Evolutionary conservation across 2,329 filamentous ascomycete genomes (phyloP).

Genomic region (Aurifilum marmelostoma): DNA sequence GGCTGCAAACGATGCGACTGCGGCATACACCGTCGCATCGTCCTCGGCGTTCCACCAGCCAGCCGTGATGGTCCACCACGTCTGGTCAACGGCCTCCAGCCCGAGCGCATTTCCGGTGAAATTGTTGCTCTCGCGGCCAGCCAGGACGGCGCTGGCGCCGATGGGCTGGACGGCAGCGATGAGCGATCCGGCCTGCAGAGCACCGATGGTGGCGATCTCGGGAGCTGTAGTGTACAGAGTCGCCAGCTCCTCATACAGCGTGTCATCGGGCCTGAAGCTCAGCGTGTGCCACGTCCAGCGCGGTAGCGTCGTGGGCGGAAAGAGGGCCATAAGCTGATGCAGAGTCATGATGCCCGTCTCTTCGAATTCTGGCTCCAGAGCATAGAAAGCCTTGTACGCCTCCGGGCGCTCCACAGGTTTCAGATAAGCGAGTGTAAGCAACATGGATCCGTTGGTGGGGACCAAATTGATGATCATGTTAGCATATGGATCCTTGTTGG

Average conservation of each 20-base stretch:
- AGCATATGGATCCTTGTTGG: constrained; percentile 38
- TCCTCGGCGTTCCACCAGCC: constrained; percentile 35
- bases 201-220: constrained; percentile 33
- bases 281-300: constrained; percentile 36
- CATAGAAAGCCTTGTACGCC: constrained; percentile 36
- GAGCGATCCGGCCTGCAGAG: constrained; percentile 35
- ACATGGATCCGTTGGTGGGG: constrained; percentile 35
- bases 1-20: constrained; percentile 32
- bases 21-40: constrained; percentile 32
- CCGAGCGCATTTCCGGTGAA: constrained; percentile 37
- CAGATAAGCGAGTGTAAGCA: constrained; percentile 38
- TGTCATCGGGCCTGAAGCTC: constrained; percentile 35
- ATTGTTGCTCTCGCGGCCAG: constrained; percentile 32
- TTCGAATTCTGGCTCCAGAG: constrained; percentile 32
- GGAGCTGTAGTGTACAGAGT: constrained; percentile 34
- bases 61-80: constrained; percentile 37
- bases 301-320: no score
- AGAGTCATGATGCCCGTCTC: constrained; percentile 33
- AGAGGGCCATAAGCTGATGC: constrained; percentile 8
- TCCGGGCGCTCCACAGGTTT: constrained; percentile 35
- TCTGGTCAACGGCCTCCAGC: constrained; percentile 36
- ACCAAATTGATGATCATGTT: constrained; percentile 38
- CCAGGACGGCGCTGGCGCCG: constrained; percentile 35
- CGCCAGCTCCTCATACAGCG: constrained; percentile 32
- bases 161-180: constrained; percentile 40